Base-by-base conservation (phyloP, 129 eudicot genomes). In the Chrysanthemum lavandulifolium region DNA sequence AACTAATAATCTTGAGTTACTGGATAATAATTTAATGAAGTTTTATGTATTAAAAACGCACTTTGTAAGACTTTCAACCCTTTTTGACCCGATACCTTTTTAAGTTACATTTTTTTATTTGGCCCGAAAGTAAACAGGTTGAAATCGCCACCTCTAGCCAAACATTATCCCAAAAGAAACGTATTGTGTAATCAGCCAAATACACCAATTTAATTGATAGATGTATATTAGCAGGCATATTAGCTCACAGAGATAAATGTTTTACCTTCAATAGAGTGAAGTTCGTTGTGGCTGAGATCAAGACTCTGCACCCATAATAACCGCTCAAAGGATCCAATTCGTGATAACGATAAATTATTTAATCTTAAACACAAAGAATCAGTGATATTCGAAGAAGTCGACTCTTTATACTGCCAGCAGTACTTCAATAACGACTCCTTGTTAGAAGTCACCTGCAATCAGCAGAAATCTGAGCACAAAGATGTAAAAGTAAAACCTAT, bases 241-340 rank as follows among this genome's bases (percentile, higher is more conserved):
- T 60, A 92, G 33, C 33, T 29, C 33, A 19, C 0, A 29, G 33
- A 29, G 48, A 45, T 23, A 61, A 43, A 62, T 73, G 69, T 19
- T 61, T 61, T 93, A 94, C 99, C 99, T 90, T 90, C 93, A 76
- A 94, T 65, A 62, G 97, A 84, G 36, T 73, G 84, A 68, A 94
- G 96, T 69, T 90, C 81, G 81, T 94, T 94, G 85, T 86, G 86
- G 82, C 99, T 90, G 69, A 94, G 96, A 82, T 94, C 97, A 69
- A 94, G 83, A 87, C 86, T 84, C 76, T 84, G 91, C 58, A 94
- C 89, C 99, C 99, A 94, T 73, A 94, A 69, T 62, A 94, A 73
- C 23, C 71, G 78, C 73, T 90, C 93, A 68, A 88, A 70, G 62
- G 84, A 79, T 48, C 93, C 96, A 10, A 94, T 68, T 66, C 87